phyloP scores from a whole-genome alignment of 2,329 filamentous ascomycete species.

The Penicillium sp. region DNA sequence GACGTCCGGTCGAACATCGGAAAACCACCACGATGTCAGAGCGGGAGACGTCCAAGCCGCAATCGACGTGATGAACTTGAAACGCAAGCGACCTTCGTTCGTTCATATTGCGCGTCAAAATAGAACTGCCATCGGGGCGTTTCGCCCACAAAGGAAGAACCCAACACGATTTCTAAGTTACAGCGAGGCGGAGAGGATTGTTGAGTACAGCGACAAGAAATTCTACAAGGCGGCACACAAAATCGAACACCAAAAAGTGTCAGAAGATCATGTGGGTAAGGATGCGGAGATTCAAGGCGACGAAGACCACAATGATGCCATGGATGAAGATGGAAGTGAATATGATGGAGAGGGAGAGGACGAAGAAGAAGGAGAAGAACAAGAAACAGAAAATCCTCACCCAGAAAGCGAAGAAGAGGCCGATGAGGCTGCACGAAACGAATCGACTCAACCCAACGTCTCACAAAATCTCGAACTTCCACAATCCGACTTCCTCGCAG shows the following conservation, averaged over 20 bases:
- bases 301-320: not conserved
- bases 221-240: not conserved
- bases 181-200: conserved; percentile 34
- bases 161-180: conserved; percentile 31
- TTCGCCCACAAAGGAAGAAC: conserved; percentile 35
- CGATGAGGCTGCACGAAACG: conserved; percentile 31
- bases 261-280: conserved; percentile 18
- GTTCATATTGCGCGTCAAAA: conserved; percentile 61
- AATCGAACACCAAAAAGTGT: not conserved
- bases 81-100: conserved; percentile 49
- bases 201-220: conserved; percentile 6
- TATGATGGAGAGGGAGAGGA: conserved; percentile 17
- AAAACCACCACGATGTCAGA: not conserved
- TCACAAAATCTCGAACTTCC: conserved; percentile 2
- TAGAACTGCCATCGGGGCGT: conserved; percentile 51
- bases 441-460: not conserved
- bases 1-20: conserved; percentile 28
- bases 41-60: conserved; percentile 58
- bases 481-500: not conserved
- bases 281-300: not conserved
- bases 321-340: conserved; percentile 36
- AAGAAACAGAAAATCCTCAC: conserved; percentile 22
- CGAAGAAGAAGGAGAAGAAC: conserved; percentile 19
- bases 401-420: not conserved
- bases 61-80: conserved; percentile 58